These are phyloP conservation scores for Elsinoe perseae DNA, from an alignment of 2,329 filamentous ascomycete genomes.

Conservation along the genomic window DNA sequence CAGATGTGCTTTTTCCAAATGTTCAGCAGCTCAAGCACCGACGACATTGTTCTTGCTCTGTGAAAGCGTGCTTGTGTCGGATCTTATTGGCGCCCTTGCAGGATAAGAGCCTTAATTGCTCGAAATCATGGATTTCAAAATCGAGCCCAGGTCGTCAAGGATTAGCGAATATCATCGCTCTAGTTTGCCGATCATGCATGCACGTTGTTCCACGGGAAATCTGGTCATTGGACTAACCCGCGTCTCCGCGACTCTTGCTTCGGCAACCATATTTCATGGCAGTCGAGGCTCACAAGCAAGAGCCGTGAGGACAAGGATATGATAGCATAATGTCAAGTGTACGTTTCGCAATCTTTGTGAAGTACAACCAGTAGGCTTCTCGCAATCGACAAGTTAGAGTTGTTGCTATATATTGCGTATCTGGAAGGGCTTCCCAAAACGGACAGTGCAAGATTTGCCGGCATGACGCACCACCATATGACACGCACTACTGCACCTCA, in stretches of 20 bases:
- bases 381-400: neutral
- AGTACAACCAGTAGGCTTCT: no score
- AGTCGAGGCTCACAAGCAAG: neutral
- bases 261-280: neutral
- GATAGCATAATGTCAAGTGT: no score
- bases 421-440: neutral
- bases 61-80: no score
- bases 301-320: neutral
- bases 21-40: no score
- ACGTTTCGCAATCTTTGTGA: no score
- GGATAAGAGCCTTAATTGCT: no score
- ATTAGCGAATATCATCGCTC: neutral
- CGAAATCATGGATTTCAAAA: no score
- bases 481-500: slow-evolving; percentile 4
- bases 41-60: no score
- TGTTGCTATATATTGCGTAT: neutral
- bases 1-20: neutral
- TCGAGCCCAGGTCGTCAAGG: neutral
- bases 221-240: neutral
- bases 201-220: neutral
- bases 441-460: slow-evolving; percentile 5
- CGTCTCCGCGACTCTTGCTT: neutral
- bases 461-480: neutral
- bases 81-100: no score
- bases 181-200: neutral